phyloP scores from a whole-genome alignment of 2,329 filamentous ascomycete genomes.

The Huntiella bhutanensis region DNA sequence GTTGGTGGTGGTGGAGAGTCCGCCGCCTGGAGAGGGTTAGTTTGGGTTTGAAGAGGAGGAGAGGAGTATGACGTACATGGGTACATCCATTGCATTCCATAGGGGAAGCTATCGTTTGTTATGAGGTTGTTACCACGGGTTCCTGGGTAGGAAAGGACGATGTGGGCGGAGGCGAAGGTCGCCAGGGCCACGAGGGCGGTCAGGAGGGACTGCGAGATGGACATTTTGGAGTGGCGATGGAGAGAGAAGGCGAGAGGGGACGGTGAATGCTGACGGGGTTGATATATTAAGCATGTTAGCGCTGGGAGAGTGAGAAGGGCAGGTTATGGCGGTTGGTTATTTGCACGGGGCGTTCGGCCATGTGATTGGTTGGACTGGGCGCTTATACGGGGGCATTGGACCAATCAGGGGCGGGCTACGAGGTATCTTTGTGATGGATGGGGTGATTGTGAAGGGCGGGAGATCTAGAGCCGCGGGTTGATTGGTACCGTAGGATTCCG shows the following conservation, averaged over 20 bases:
- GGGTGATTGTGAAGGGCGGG: too few species aligned
- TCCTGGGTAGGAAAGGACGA: slow-evolving; percentile 69
- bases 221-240: slow-evolving; percentile 21
- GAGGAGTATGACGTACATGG: slow-evolving; percentile 49
- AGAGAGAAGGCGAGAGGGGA: neutral
- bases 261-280: neutral
- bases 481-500: too few species aligned
- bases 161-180: slow-evolving; percentile 44
- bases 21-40: slow-evolving; percentile 45
- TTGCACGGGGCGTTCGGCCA: too few species aligned
- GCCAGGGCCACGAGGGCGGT: slow-evolving; percentile 27
- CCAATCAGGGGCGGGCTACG: too few species aligned
- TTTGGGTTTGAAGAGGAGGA: neutral
- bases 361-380: too few species aligned
- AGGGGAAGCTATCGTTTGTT: slow-evolving; percentile 61
- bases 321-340: too few species aligned
- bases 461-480: too few species aligned
- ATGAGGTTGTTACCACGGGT: slow-evolving; percentile 76
- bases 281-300: neutral
- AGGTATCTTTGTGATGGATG: too few species aligned
- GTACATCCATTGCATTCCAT: slow-evolving; percentile 90
- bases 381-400: too few species aligned
- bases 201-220: slow-evolving; percentile 25
- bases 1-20: slow-evolving; percentile 57
- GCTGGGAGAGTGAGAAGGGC: too few species aligned